A percentile compares a stretch with the other conserved stretches of the same genome.
Evolutionary conservation across 2,329 filamentous ascomycete genomes (phyloP).

Genomic region (Colletotrichum endophyticum): DNA sequence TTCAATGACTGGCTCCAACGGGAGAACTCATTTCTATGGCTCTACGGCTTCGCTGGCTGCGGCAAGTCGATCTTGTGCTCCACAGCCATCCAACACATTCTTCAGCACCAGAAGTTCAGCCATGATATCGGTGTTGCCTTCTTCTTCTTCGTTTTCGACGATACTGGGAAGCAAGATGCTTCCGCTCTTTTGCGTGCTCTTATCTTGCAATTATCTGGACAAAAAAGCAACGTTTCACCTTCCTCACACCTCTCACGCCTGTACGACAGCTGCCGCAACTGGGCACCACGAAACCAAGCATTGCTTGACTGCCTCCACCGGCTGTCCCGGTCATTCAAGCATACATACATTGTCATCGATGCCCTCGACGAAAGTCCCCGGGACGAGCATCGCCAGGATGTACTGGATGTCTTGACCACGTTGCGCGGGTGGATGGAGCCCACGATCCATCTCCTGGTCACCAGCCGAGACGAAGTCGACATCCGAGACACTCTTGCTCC

Average conservation of each 20-base stretch:
- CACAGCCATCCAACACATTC: constrained; percentile 34
- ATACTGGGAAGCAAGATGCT: constrained; percentile 33
- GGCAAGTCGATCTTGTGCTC: constrained; percentile 44
- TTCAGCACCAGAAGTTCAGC: constrained; percentile 21
- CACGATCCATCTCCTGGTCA: constrained; percentile 32
- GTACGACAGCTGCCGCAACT: not conserved
- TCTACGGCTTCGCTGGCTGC: constrained; percentile 41
- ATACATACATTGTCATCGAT: not conserved
- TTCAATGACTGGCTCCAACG: constrained; percentile 31
- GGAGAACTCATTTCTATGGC: constrained; percentile 39
- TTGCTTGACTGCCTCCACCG: not conserved
- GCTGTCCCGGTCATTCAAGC: not conserved
- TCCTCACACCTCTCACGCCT: not conserved
- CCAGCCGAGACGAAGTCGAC: constrained; percentile 35
- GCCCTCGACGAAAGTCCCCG: not conserved
- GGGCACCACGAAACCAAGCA: not conserved
- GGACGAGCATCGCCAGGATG: not conserved
- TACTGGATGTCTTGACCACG: rapidly evolving
- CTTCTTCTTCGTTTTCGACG: constrained; percentile 46
- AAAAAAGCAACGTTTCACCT: not conserved
- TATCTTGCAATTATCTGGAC: constrained; percentile 33
- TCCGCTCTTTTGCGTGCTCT: constrained; percentile 36
- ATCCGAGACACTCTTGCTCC: constrained; percentile 28
- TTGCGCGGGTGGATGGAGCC: not conserved
- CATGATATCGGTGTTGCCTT: constrained; percentile 32